Percentiles rank a stretch among this genome's conserved stretches.
Evolutionary conservation across 495 filamentous ascomycete genomes (phyloP).

Genomic region (Beverwykella pulmonaria): DNA sequence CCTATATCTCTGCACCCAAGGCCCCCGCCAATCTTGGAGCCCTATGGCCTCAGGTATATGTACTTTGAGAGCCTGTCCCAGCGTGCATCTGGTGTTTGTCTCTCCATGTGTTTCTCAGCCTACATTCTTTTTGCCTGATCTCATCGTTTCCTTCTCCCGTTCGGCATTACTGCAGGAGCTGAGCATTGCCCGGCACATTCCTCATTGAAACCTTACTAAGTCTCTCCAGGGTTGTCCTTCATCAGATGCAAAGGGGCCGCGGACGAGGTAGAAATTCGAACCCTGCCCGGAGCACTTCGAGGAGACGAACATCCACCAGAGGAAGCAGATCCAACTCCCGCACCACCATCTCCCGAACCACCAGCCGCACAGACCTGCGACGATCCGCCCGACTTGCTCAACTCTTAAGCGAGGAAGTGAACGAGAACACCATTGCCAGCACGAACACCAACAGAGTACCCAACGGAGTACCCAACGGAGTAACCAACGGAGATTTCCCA

Average conservation of each 20-base stretch:
- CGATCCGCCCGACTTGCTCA: slow-evolving; percentile 35
- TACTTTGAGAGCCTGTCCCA: slow-evolving; percentile 17
- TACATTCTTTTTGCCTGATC: slow-evolving; percentile 19
- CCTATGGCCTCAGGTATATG: slow-evolving; percentile 23
- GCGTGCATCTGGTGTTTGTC: slow-evolving; percentile 13
- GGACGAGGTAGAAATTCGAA: slow-evolving; percentile 37
- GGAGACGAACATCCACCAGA: slow-evolving; percentile 26
- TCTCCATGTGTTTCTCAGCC: slow-evolving; percentile 12
- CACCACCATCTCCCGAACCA: background rate
- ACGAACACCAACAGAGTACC: background rate
- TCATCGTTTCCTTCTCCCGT: slow-evolving; percentile 12
- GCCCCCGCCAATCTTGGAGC: slow-evolving; percentile 15
- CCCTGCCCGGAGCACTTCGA: slow-evolving; percentile 29
- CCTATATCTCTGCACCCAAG: slow-evolving; percentile 29
- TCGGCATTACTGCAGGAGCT: slow-evolving; percentile 31
- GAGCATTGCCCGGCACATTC: slow-evolving; percentile 26
- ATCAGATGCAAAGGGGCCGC: slow-evolving; percentile 40
- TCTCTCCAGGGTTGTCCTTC: slow-evolving; percentile 35
- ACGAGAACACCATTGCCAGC: background rate
- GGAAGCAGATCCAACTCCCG: slow-evolving; percentile 24
- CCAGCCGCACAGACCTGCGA: slow-evolving; percentile 17
- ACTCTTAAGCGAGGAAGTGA: slow-evolving; percentile 21
- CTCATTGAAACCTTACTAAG: slow-evolving; percentile 31
- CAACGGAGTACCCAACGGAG: background rate
- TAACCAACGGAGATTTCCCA: background rate